Evolutionary conservation across 148 eudicot species (phyloP).

Genomic region (Bassia scoparia): DNA sequence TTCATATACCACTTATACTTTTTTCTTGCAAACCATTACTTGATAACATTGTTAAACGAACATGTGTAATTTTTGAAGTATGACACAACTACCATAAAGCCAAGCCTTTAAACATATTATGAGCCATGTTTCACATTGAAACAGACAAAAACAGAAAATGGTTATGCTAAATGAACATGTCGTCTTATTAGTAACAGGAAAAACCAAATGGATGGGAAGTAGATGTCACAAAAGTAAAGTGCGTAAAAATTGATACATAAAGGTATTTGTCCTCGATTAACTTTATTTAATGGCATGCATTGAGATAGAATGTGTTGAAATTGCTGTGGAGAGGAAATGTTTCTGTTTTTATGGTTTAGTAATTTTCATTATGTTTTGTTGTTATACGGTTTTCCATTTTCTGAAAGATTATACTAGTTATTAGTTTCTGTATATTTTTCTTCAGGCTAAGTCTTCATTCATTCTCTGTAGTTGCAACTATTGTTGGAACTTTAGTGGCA

Average conservation of each 20-base stretch:
- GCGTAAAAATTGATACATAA: not conserved
- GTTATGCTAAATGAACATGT: not conserved
- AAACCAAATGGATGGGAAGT: too few species aligned
- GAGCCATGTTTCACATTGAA: not conserved
- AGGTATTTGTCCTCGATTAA: not conserved
- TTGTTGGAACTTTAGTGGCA: constrained; percentile 75
- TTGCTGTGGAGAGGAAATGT: not conserved
- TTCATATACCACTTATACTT: not conserved
- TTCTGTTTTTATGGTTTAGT: not conserved
- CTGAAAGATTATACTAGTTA: not conserved
- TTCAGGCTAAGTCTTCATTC: constrained; percentile 13
- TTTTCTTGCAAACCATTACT: not conserved
- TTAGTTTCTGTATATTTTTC: not conserved
- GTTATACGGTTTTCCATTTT: not conserved
- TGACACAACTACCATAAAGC: not conserved
- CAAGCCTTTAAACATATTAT: not conserved
- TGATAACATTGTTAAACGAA: not conserved
- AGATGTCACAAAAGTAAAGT: not conserved
- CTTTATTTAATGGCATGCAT: not conserved
- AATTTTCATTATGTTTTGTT: not conserved
- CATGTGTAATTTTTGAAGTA: not conserved
- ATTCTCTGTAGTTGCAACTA: constrained; percentile 66
- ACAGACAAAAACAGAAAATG: not conserved
- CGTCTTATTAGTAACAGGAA: not conserved
- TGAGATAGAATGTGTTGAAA: not conserved